phyloP scores from a whole-genome alignment of 169 alveolate genomes.

The Cryptosporidium tyzzeri region DNA sequence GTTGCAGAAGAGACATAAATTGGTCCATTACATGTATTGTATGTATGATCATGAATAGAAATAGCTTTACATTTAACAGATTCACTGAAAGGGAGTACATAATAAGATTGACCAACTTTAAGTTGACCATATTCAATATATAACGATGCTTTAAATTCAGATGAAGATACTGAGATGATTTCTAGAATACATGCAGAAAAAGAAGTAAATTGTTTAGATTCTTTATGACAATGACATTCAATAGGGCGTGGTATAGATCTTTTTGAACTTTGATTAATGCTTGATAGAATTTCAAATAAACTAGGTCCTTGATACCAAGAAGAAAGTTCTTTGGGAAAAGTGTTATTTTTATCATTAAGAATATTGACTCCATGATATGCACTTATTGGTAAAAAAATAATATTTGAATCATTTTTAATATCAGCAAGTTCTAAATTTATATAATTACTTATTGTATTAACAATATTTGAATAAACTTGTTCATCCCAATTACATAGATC shows the following conservation, averaged over 20 bases:
- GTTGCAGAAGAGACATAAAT: constrained; percentile 35
- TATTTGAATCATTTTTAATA: constrained; percentile 15
- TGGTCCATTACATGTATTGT: constrained; percentile 31
- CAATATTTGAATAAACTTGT: constrained; percentile 36
- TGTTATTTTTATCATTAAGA: not conserved
- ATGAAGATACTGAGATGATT: constrained; percentile 18
- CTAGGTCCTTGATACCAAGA: constrained; percentile 45
- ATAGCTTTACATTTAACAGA: constrained; percentile 34
- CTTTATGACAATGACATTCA: constrained; percentile 9
- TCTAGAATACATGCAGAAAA: constrained; percentile 43
- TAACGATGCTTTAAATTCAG: constrained; percentile 31
- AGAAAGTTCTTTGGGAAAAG: not conserved
- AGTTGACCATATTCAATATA: constrained; percentile 39
- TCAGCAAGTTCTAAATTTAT: constrained; percentile 31
- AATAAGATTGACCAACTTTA: constrained; percentile 27
- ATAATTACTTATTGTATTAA: constrained; percentile 1
- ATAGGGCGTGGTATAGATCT: not conserved
- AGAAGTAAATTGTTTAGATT: not conserved
- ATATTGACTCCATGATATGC: constrained; percentile 44
- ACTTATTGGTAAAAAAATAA: constrained; percentile 34
- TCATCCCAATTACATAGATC: constrained; percentile 88
- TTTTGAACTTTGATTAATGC: not conserved
- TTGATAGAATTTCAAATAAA: constrained; percentile 20
- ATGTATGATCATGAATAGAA: constrained; percentile 1
- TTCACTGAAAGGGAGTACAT: constrained; percentile 13